Conservation (phyloP, 257 asterid genomes). For the Solanum bulbocastanum region DNA sequence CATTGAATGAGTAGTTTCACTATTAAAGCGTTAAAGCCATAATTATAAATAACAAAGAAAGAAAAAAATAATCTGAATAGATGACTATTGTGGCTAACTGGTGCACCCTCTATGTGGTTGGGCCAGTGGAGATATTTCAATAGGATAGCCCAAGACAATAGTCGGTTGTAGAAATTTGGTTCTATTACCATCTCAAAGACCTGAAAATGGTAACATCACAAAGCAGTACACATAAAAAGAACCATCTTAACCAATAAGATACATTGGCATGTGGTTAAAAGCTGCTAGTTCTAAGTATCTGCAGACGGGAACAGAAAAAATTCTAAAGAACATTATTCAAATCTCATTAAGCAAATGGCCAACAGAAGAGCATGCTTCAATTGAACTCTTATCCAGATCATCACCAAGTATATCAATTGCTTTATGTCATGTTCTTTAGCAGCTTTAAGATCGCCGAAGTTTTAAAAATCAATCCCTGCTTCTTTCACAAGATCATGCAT, state of each 20-base stretch:
- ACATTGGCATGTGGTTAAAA: not conserved
- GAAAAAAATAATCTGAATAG: no score
- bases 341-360: slow-evolving; percentile 85
- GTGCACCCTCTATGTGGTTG: no score
- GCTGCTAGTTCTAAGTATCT: not conserved
- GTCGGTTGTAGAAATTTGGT: slow-evolving; percentile 69
- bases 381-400: slow-evolving; percentile 26
- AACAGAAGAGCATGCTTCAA: slow-evolving; percentile 66
- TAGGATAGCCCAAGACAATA: no score
- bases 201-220: slow-evolving; percentile 17
- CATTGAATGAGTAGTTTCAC: no score
- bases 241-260: not conserved
- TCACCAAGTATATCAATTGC: slow-evolving; percentile 26
- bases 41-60: no score
- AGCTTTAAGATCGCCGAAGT: slow-evolving; percentile 47
- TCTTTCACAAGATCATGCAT: slow-evolving; percentile 40
- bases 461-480: no score
- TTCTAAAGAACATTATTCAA: not conserved
- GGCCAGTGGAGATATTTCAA: no score
- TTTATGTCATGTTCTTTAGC: slow-evolving; percentile 47
- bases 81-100: no score
- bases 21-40: no score
- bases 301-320: not conserved
- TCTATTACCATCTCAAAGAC: slow-evolving; percentile 75
- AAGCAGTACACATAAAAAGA: not conserved